These are phyloP conservation scores for Podospora anserina DNA, from an alignment of 495 filamentous ascomycete species.

Conservation along the genomic window DNA sequence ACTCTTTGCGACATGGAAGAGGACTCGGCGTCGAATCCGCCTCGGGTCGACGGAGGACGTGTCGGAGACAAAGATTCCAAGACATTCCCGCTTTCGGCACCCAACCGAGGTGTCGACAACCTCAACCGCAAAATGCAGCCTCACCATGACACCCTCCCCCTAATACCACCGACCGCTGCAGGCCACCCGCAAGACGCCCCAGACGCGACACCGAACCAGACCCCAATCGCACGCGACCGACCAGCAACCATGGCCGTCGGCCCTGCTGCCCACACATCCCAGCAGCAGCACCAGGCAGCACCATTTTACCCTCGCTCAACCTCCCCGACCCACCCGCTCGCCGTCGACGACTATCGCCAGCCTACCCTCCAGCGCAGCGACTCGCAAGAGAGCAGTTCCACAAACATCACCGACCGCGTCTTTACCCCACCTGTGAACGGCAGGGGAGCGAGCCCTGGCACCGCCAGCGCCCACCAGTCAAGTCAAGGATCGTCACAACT, in stretches of 20 bases:
- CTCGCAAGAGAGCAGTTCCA: slow-evolving; percentile 42
- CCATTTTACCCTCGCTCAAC: slow-evolving; percentile 6
- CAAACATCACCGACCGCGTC: slow-evolving; percentile 42
- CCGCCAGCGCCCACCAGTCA: slow-evolving; percentile 35
- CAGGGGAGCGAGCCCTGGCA: slow-evolving; percentile 37
- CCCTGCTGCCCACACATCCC: slow-evolving; percentile 9
- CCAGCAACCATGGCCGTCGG: slow-evolving; percentile 1
- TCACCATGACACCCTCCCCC: slow-evolving; percentile 11
- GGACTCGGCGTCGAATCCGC: slow-evolving; percentile 25
- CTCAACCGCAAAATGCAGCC: slow-evolving; percentile 17
- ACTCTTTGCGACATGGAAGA: slow-evolving; percentile 21
- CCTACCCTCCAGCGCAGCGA: slow-evolving; percentile 38
- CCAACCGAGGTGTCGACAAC: slow-evolving; percentile 10
- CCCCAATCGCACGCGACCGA: slow-evolving; percentile 21
- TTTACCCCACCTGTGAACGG: slow-evolving; percentile 50
- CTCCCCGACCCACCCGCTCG: slow-evolving; percentile 8
- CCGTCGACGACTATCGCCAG: slow-evolving; percentile 9
- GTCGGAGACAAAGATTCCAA: slow-evolving; percentile 29
- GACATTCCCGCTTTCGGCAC: slow-evolving; percentile 19
- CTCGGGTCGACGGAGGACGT: slow-evolving; percentile 29
- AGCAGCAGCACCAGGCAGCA: slow-evolving; percentile 3
- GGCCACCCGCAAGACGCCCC: slow-evolving; percentile 23
- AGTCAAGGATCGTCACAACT: slow-evolving; percentile 48
- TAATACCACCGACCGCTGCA: slow-evolving; percentile 10
- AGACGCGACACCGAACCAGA: slow-evolving; percentile 11